Base-by-base conservation (phyloP, 257 asterid species). In the Fraxinus americana region DNA sequence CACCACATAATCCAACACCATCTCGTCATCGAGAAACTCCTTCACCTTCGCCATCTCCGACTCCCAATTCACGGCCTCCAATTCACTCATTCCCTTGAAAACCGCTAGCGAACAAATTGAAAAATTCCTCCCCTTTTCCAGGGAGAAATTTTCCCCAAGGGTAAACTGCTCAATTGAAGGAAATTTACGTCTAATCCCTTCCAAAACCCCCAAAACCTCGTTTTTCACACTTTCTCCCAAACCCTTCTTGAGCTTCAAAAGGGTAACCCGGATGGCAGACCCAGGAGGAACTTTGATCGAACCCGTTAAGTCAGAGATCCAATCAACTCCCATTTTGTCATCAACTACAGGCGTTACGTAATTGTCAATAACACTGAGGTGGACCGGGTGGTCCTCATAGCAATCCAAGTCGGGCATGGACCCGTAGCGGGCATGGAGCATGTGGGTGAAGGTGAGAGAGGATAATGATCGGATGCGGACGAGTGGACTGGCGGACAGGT, bases 381-480 rank as follows among this genome's bases (percentile, higher is more conserved):
- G 97, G 27, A 57, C 70, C 0, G 94, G 94, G 84, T 92, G 88
- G 4, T 80, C 88, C 7, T 94, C 35, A 81, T 94, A 94, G 36
- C 86, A 71, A 13, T 73, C 78, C 68, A 92, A 81, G 80, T 92
- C 97, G 23, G 88, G 13, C 39, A 86, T 86, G 75, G 97, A 85
- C 17, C 76, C 75, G 88, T 94, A 92, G 6, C 98, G 96, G 57
- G 92, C 83, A 82, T 94, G 97, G 79, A 94, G 97, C 84, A 94
- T 70, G 86, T 92, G 98, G 13, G 97, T 94, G 91, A 92, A 94
- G 52, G 88, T 39, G 70, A 91, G 90, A 27, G 96, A 48, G 67
- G 86, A 57, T 71, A 75, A 6, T 54, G 94, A 88, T 12, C 89
- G 91, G 84, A 87, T 82, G 17, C 90, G 84, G 69, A 87, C 50